Evolutionary conservation across 441 rosid genomes (phyloP).

Genomic region (Erysimum cheiri): DNA sequence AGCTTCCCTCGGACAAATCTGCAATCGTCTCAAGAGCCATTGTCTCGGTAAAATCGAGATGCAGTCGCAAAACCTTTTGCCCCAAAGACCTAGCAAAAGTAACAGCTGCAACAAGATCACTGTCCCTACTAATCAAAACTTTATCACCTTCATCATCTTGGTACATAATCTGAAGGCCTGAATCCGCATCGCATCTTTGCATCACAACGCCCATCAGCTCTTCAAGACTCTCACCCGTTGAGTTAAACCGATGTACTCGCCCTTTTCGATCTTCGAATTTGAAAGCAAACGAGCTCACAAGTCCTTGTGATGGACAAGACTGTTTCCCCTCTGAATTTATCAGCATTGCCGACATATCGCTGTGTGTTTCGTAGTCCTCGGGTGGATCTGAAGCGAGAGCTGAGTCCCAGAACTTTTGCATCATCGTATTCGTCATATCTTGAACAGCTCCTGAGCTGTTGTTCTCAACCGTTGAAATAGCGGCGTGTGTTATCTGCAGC

Average conservation of each 20-base stretch:
- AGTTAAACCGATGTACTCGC: conserved; percentile 71
- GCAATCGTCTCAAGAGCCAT: conserved; percentile 6
- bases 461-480: conserved; percentile 80
- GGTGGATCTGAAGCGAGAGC: conserved; percentile 82
- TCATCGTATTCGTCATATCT: conserved; percentile 85
- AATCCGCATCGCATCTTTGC: conserved; percentile 50
- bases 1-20: conserved; percentile 23
- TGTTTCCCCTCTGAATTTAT: conserved; percentile 72
- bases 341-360: conserved; percentile 73
- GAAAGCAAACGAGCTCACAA: conserved; percentile 70
- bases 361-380: conserved; percentile 78
- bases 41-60: conserved; percentile 34
- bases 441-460: conserved; percentile 79
- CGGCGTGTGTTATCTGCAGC: conserved; percentile 86
- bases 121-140: conserved; percentile 64
- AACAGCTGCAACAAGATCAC: conserved; percentile 75
- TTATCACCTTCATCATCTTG: conserved; percentile 89
- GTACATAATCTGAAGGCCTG: conserved; percentile 50
- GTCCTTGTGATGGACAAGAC: conserved; percentile 66
- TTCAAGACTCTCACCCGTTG: conserved; percentile 69
- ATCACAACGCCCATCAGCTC: conserved; percentile 65
- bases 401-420: conserved; percentile 99
- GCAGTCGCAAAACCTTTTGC: conserved; percentile 51
- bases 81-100: conserved; percentile 65
- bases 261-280: conserved; percentile 82